Evolutionary conservation across 73 alveolate genomes (phyloP).

Genomic region (Paraurostyla sp.): DNA sequence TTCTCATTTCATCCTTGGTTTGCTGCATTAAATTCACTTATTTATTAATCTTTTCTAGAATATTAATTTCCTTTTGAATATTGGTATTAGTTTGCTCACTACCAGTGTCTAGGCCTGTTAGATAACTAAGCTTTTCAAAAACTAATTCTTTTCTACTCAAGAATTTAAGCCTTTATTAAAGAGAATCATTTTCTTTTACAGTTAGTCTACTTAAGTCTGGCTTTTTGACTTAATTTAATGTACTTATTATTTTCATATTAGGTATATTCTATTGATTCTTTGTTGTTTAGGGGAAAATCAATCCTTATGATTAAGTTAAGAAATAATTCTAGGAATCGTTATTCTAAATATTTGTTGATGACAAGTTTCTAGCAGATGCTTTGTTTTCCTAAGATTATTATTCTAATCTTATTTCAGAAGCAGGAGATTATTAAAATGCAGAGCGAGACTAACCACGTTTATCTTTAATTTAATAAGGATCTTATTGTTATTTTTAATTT

Average conservation of each 20-base stretch:
- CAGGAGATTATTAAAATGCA: too few species aligned
- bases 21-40: constrained; percentile 12
- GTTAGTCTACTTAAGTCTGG: constrained; percentile 21
- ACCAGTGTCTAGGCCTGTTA: too few species aligned
- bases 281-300: neutral
- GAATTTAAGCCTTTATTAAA: neutral
- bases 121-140: neutral
- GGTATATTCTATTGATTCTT: neutral
- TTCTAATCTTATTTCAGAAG: too few species aligned
- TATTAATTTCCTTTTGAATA: neutral
- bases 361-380: too few species aligned
- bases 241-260: neutral
- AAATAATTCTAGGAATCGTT: too few species aligned
- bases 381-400: too few species aligned
- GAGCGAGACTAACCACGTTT: too few species aligned
- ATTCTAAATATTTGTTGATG: too few species aligned
- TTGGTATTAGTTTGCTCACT: neutral
- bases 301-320: neutral
- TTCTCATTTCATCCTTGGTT: constrained; percentile 20
- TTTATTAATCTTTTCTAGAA: constrained; percentile 8
- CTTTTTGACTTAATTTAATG: neutral
- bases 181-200: neutral
- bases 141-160: neutral
- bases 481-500: too few species aligned
- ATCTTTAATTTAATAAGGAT: too few species aligned